Evolutionary conservation across 768 basidiomycete species (phyloP).

Genomic region (Phanerochaete sordida): DNA sequence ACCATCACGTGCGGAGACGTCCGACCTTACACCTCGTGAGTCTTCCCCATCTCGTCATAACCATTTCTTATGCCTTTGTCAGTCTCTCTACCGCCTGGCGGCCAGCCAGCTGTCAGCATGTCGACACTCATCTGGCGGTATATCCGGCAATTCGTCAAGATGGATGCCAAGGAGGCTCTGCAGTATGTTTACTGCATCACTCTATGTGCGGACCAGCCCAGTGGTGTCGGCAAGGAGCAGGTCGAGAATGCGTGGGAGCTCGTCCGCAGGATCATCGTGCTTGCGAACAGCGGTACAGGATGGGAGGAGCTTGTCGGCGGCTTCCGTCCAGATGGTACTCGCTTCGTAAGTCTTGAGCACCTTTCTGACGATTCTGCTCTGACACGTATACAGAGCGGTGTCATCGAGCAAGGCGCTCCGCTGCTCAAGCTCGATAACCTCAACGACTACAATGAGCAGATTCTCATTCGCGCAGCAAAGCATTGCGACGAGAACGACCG

Average conservation of each 20-base stretch:
- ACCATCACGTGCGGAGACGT: constrained; percentile 75
- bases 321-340: constrained; percentile 84
- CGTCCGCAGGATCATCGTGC: constrained; percentile 71
- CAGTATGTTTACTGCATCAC: constrained; percentile 92
- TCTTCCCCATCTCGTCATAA: constrained; percentile 11
- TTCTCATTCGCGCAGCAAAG: constrained; percentile 80
- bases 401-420: constrained; percentile 79
- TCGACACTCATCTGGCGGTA: constrained; percentile 90
- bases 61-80: neutral
- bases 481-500: constrained; percentile 83
- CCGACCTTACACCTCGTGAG: constrained; percentile 81
- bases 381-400: constrained; percentile 58
- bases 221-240: constrained; percentile 78
- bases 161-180: constrained; percentile 90
- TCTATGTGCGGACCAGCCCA: constrained; percentile 68
- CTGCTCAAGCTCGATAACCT: constrained; percentile 69
- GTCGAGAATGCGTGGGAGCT: constrained; percentile 79
- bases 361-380: neutral
- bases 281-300: constrained; percentile 71
- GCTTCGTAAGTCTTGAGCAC: constrained; percentile 60
- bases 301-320: constrained; percentile 97
- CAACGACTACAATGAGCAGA: constrained; percentile 72
- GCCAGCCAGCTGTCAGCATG: constrained; percentile 72
- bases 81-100: constrained; percentile 72
- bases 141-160: constrained; percentile 85